phyloP scores from a whole-genome alignment of 225 moss, liverwort and hornwort species.

The Takakia lepidozioides region DNA sequence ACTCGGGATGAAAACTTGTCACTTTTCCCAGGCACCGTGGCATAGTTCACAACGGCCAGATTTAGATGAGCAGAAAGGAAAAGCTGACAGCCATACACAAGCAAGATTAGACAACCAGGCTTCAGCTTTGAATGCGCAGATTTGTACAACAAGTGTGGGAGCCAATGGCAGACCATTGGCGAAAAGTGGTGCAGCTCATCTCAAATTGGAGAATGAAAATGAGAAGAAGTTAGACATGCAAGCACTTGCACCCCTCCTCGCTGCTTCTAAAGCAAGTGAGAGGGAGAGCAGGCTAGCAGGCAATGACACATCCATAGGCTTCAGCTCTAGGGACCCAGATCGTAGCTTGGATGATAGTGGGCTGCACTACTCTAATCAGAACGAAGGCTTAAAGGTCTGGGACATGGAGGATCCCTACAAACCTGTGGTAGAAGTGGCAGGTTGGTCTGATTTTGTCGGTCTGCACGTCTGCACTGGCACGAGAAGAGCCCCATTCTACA shows the following conservation, averaged over 20 bases:
- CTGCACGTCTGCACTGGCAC: constrained; percentile 19
- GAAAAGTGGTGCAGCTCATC: not conserved
- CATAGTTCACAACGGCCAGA: not conserved
- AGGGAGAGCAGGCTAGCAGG: too few relatives aligned
- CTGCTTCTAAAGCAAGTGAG: constrained; percentile 15
- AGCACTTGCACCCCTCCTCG: constrained; percentile 14
- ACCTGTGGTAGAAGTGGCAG: constrained; percentile 11
- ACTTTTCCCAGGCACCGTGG: constrained; percentile 6
- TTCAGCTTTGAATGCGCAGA: not conserved
- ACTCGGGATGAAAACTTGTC: too few relatives aligned
- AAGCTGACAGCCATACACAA: not conserved
- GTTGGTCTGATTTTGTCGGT: constrained; percentile 3
- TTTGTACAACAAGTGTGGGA: not conserved
- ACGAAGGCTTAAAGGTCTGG: constrained; percentile 8
- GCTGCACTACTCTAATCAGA: not conserved
- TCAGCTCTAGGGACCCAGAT: too few relatives aligned
- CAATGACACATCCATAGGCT: too few relatives aligned
- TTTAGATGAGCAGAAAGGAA: not conserved
- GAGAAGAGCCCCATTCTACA: constrained; percentile 5
- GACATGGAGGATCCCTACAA: constrained; percentile 15
- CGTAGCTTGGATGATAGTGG: too few relatives aligned
- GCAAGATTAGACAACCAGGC: not conserved
- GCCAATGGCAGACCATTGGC: not conserved
- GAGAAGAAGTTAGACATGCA: constrained; percentile 30
- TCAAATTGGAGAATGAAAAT: constrained; percentile 17